phyloP scores from a whole-genome alignment of 1,284 basidiomycete genomes.

The Leccinum subspadiceum region DNA sequence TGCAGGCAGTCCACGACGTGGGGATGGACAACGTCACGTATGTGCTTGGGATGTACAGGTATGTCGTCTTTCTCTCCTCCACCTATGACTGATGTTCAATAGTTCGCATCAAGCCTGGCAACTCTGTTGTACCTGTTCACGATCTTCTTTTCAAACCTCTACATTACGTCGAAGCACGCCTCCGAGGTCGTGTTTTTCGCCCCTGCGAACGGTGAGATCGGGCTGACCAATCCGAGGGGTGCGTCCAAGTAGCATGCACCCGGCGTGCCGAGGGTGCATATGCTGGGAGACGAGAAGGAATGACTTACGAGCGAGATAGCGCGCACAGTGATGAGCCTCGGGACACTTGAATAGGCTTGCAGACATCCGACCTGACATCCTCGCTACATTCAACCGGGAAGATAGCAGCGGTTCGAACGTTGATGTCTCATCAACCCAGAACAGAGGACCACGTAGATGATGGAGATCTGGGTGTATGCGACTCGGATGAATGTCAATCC shows the following conservation, averaged over 20 bases:
- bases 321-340: neutral
- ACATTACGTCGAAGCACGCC: conserved; percentile 39
- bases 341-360: too few relatives aligned
- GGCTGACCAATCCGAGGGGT: conserved; percentile 27
- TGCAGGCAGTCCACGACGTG: conserved; percentile 62
- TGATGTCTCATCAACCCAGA: neutral
- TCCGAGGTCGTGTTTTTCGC: conserved; percentile 21
- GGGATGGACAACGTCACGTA: conserved; percentile 91
- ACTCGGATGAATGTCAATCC: neutral
- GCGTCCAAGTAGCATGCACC: conserved; percentile 39
- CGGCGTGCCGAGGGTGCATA: conserved; percentile 33
- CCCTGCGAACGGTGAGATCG: conserved; percentile 27
- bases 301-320: neutral
- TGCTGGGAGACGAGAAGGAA: conserved; percentile 37
- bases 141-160: conserved; percentile 55
- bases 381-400: too few relatives aligned
- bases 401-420: too few relatives aligned
- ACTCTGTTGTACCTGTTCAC: conserved; percentile 78
- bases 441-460: neutral
- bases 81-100: neutral
- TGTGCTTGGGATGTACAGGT: conserved; percentile 79
- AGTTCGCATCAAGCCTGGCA: conserved; percentile 46
- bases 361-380: too few relatives aligned
- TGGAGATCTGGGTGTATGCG: neutral
- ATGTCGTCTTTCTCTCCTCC: neutral